These are phyloP conservation scores for Lantana camara DNA, from an alignment of 257 asterid genomes.

Conservation along the genomic window DNA sequence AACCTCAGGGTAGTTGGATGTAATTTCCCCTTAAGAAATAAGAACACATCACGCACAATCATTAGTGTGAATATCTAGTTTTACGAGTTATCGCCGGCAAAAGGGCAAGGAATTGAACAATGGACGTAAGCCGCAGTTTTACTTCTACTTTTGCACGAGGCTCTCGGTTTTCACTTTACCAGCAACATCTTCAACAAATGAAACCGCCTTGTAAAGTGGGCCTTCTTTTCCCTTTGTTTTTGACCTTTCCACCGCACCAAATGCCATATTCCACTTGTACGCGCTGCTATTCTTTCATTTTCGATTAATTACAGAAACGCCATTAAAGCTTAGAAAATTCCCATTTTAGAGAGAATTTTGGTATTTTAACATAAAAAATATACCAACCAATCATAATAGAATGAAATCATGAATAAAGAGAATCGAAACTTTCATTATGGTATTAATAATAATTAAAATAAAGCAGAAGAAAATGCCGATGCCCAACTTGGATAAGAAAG, in stretches of 20 bases:
- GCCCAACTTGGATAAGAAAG: conserved; percentile 8
- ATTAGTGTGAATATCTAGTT: no score
- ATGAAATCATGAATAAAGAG: no score
- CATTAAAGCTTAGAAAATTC: no score
- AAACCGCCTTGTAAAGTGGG: conserved; percentile 35
- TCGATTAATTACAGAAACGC: conserved; percentile 26
- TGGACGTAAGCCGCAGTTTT: conserved; percentile 16
- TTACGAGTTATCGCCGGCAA: no score
- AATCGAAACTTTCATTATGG: conserved; percentile 17
- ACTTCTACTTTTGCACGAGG: no score
- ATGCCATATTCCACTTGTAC: conserved; percentile 13
- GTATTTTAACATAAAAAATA: no score
- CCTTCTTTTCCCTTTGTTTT: conserved; percentile 19
- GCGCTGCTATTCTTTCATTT: neutral
- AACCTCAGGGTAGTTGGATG: no score
- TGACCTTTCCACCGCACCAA: conserved; percentile 22
- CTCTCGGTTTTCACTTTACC: neutral
- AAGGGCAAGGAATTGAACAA: no score
- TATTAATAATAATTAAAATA: conserved; percentile 8
- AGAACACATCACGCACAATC: no score
- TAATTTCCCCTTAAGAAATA: no score
- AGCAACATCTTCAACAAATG: neutral
- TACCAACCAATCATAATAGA: neutral
- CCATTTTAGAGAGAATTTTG: no score
- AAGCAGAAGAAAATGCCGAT: conserved; percentile 19